These are phyloP conservation scores for Wickerhamomyces bovis DNA, from an alignment of 805 yeast species.

Conservation along the genomic window DNA sequence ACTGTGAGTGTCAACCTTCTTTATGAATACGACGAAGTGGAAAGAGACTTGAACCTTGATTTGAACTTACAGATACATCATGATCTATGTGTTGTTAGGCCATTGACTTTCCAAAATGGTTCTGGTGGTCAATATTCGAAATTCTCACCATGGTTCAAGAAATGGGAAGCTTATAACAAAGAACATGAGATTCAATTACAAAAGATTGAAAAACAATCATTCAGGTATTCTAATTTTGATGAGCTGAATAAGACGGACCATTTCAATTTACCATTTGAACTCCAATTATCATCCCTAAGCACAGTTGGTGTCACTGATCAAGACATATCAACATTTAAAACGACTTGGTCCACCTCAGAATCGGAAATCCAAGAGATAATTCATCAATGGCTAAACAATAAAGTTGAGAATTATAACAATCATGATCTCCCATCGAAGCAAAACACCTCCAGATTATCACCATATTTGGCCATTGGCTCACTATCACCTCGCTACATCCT, in stretches of 20 bases:
- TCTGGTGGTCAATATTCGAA: conserved; percentile 40
- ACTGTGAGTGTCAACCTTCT: conserved; percentile 27
- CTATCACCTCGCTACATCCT: conserved; percentile 35
- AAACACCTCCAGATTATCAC: conserved; percentile 37
- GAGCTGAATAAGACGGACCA: conserved; percentile 7
- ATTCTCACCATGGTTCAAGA: conserved; percentile 43
- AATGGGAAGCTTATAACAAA: conserved; percentile 32
- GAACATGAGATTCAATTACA: conserved; percentile 6
- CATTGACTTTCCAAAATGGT: conserved; percentile 33
- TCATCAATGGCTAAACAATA: conserved; percentile 1
- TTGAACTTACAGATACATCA: conserved; percentile 25
- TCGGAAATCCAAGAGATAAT: neutral
- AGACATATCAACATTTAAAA: neutral
- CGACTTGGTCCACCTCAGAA: neutral
- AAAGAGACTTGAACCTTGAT: conserved; percentile 24
- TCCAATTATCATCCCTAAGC: conserved; percentile 11
- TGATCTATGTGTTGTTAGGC: conserved; percentile 38
- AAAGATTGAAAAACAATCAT: neutral
- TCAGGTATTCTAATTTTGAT: neutral
- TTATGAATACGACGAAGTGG: conserved; percentile 31
- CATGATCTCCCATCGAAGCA: conserved; percentile 13
- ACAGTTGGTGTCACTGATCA: conserved; percentile 1
- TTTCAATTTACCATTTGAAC: conserved; percentile 17
- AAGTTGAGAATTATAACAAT: conserved; percentile 2
- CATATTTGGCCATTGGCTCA: conserved; percentile 41